phyloP scores from a whole-genome alignment of 805 yeast genomes.

The Yamadazyma sp. region DNA sequence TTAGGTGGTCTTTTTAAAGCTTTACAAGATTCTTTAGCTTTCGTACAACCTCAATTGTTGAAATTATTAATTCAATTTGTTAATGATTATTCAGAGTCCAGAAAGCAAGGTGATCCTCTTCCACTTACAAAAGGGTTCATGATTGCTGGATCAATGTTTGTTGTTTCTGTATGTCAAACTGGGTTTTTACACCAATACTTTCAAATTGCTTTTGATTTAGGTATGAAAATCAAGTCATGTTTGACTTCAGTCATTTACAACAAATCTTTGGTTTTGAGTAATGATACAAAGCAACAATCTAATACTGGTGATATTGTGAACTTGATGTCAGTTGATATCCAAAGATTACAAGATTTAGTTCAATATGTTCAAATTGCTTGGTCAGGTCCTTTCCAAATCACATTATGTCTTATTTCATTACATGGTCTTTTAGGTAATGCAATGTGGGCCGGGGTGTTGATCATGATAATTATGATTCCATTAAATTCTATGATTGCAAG shows the following conservation, averaged over 20 bases:
- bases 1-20: conserved; percentile 72
- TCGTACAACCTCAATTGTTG: conserved; percentile 31
- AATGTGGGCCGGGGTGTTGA: conserved; percentile 95
- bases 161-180: conserved; percentile 74
- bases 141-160: conserved; percentile 74
- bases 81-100: conserved; percentile 36
- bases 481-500: conserved; percentile 68
- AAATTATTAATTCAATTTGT: conserved; percentile 28
- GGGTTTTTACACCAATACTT: conserved; percentile 76
- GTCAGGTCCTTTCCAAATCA: conserved; percentile 92
- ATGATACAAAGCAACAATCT: conserved; percentile 66
- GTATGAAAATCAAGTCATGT: conserved; percentile 72
- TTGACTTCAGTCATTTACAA: conserved; percentile 65
- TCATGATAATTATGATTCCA: conserved; percentile 78
- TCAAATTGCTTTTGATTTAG: conserved; percentile 68
- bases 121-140: conserved; percentile 74
- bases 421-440: conserved; percentile 74
- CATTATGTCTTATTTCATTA: conserved; percentile 69
- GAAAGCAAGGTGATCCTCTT: conserved; percentile 36
- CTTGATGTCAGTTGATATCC: conserved; percentile 91
- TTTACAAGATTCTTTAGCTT: conserved; percentile 71
- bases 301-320: conserved; percentile 93
- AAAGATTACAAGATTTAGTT: conserved; percentile 78
- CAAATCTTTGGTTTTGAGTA: conserved; percentile 65
- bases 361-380: conserved; percentile 78